Base-by-base conservation (phyloP, 352 stramenopile species). In the Pythium dissotocum region DNA sequence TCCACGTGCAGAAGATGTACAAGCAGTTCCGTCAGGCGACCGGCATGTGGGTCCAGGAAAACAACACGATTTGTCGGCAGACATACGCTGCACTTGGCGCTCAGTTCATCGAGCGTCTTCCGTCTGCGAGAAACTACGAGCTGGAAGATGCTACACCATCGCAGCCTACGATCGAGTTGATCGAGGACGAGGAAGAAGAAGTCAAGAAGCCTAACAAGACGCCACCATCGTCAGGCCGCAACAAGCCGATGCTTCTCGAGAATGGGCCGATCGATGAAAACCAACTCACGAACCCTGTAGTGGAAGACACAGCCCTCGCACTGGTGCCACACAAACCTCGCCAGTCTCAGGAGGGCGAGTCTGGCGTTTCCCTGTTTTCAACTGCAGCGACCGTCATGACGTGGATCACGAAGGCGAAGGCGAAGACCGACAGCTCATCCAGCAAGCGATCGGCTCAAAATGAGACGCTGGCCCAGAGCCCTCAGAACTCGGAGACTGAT, bases 1-100 rank as follows among this genome's bases (percentile, higher is more conserved):
- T 86, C 33, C 83, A 92, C 48, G 87, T 95, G 21, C 85, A 95
- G 71, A 90, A 91, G 70, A 87, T 95, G 80, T 91, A 90, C 70
- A 89, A 91, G 73, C 83, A 95, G 71, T 95, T 95, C 62, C 88
- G 89, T 28, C 78, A 92, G 46, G 84, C 85, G 16, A 93, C 87
- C 18, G 87, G 87, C 10, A 80, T 91, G 74, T 95, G 87, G 87
- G 87, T 95, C 40, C 68, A 93, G 49, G 87, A 95, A 72, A 95
- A 95, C 70, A 93, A 72, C 52, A 85, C 81, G 21, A 91, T 95
- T 49, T 95, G 87, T 51, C 77, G 78, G 21, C 85, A 95, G 69
- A 86, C 92, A 26, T 86, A 80, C 13, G 81, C 85, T 44, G 80
- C 85, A 9, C 72, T 93, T 14, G 85, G 85, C 28, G 78, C 80